Evolutionary conservation across 2,329 filamentous ascomycete species (phyloP).

Genomic region (Colletotrichum gloeosporioides): DNA sequence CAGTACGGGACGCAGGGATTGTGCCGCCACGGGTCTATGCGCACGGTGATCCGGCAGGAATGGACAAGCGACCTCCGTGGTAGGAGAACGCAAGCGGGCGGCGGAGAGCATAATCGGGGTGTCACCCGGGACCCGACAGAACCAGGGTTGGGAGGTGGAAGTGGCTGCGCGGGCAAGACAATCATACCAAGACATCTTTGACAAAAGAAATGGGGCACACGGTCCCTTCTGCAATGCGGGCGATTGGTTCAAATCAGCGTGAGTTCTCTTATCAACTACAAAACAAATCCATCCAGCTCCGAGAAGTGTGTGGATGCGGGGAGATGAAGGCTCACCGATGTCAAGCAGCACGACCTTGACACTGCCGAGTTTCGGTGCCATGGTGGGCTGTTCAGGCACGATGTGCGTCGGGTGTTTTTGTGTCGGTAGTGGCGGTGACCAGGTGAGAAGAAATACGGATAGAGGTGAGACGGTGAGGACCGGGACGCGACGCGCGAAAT

Average conservation of each 20-base stretch:
- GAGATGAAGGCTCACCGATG: slow-evolving; percentile 54
- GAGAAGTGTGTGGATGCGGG: background rate
- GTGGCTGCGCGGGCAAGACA: slow-evolving; percentile 19
- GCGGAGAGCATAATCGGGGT: slow-evolving; percentile 20
- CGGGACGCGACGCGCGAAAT: slow-evolving; percentile 3
- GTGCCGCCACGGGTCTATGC: background rate
- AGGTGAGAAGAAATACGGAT: background rate
- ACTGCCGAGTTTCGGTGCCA: slow-evolving; percentile 35
- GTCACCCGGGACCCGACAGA: slow-evolving; percentile 16
- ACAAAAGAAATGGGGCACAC: slow-evolving; percentile 86
- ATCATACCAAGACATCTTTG: slow-evolving; percentile 79
- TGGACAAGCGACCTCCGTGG: slow-evolving; percentile 3
- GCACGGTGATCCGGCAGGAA: slow-evolving; percentile 5
- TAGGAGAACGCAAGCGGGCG: slow-evolving; percentile 1
- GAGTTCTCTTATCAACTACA: background rate
- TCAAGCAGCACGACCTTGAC: slow-evolving; percentile 60
- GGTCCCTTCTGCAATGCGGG: slow-evolving; percentile 69
- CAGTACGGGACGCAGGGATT: background rate
- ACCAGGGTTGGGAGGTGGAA: slow-evolving; percentile 18
- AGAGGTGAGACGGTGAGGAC: background rate
- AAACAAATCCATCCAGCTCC: background rate
- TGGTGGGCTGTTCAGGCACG: slow-evolving; percentile 20
- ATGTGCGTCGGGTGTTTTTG: background rate
- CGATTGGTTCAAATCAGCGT: slow-evolving; percentile 5
- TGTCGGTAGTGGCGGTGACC: background rate